Evolutionary conservation across 257 asterid species (phyloP), one percentile per base, ranked within the genome.

Genomic region (Solanum etuberosum): DNA sequence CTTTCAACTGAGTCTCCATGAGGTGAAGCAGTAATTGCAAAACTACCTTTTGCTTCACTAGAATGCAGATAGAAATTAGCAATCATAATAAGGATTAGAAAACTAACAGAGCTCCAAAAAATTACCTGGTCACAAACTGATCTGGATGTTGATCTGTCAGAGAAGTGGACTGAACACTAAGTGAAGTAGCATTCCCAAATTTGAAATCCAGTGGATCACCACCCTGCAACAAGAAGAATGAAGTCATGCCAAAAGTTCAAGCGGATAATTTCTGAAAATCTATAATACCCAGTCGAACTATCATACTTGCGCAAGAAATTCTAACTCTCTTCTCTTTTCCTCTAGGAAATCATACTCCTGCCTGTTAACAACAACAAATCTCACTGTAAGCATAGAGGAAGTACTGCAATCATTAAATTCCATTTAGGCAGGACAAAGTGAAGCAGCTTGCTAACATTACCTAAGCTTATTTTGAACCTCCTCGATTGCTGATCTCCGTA

Each of bases 1-100:
- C 99, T 96, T 92, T 96, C 98, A 83, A 93, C 92, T 71, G 99
- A 95, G 91, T 96, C 99, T 70, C 98, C 98, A 91, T 90, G 95
- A 90, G 98, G 94, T 84, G 98, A 96, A 70, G 94, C 92, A 48
- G 97, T 90, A 89, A 92, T 87, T 87, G 96, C 95, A 92, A 92
- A 92, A 90, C 99, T 95, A 76, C 96, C 97, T 93, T 94, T 96
- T 87, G 95, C 97, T 90, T 93, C 98, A 88, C 99, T 95, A 88
- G 81, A 82, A 29, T 86, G 80, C 90, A 87, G n/a, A 90, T 86
- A 72, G 83, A 82, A 73, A 88, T 68, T 80, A 91, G 87, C 74
- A 86, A 89, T 77, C 61, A 61, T 40, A 38, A 25, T 51, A 59
- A 63, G 40, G 54, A 20, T 61, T 48, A 73, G 65, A 67, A 87